These are phyloP conservation scores for Lavandula angustifolia DNA, from an alignment of 257 asterid species.

Conservation along the genomic window DNA sequence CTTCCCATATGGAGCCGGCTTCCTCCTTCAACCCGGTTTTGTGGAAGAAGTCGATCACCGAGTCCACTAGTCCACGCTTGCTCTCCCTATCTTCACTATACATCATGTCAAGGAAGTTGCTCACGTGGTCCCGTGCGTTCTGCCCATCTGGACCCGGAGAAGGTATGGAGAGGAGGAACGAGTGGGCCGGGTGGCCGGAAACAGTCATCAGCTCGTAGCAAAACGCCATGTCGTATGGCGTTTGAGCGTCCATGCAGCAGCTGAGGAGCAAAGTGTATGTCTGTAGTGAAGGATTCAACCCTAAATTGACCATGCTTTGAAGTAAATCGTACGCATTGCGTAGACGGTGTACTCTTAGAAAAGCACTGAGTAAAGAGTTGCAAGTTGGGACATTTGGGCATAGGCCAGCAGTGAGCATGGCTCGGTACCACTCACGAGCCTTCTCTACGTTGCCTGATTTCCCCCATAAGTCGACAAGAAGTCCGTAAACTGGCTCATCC, in stretches of 20 bases:
- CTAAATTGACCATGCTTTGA: conserved; percentile 73
- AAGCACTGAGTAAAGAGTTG: conserved; percentile 89
- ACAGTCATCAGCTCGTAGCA: conserved; percentile 80
- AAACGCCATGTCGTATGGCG: conserved; percentile 65
- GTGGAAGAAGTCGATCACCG: conserved; percentile 87
- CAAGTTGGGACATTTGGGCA: conserved; percentile 94
- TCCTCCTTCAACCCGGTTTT: conserved; percentile 91
- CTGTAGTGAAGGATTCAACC: conserved; percentile 77
- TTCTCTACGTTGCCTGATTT: conserved; percentile 84
- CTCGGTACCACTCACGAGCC: conserved; percentile 87
- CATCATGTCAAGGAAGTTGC: conserved; percentile 80
- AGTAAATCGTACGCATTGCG: conserved; percentile 76
- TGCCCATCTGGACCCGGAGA: conserved; percentile 85
- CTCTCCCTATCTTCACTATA: conserved; percentile 97
- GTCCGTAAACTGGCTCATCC: conserved; percentile 94
- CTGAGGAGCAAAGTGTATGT: conserved; percentile 93
- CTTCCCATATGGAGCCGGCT: conserved; percentile 96
- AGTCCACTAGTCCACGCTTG: conserved; percentile 87
- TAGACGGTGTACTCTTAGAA: conserved; percentile 85
- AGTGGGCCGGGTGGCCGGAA: conserved; percentile 86
- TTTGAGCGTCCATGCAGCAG: conserved; percentile 85
- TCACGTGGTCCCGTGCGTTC: conserved; percentile 79
- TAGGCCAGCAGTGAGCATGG: conserved; percentile 80
- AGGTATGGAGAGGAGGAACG: conserved; percentile 79
- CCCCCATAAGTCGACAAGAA: conserved; percentile 92